These are phyloP conservation scores for Solanum rostratum DNA, from an alignment of 257 asterid genomes.

Conservation along the genomic window DNA sequence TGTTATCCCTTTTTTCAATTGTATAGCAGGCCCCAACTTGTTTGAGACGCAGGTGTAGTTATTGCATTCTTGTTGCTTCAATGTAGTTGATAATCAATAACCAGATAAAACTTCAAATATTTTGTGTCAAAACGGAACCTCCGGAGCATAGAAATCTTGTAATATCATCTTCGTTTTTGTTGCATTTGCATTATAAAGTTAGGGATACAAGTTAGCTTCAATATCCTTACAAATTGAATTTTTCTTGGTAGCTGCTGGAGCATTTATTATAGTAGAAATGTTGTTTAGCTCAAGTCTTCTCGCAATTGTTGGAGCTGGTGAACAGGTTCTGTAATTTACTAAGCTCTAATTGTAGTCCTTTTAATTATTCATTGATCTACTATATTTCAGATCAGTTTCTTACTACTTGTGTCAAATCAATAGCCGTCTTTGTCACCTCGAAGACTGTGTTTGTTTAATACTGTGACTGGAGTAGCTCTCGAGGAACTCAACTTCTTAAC, in stretches of 20 bases:
- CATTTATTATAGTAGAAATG: constrained; percentile 78
- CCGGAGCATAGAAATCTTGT: neutral
- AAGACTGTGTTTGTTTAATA: constrained; percentile 75
- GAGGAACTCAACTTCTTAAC: constrained; percentile 84
- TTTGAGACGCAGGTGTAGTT: neutral
- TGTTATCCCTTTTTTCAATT: neutral
- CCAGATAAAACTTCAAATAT: neutral
- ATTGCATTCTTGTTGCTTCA: neutral
- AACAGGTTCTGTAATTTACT: constrained; percentile 45
- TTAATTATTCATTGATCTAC: neutral
- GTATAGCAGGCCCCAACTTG: neutral
- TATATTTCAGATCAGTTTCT: neutral
- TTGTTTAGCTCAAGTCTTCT: constrained; percentile 73
- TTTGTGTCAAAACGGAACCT: neutral
- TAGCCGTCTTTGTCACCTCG: constrained; percentile 91
- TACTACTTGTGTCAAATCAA: constrained; percentile 15
- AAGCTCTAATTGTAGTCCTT: neutral
- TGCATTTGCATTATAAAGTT: neutral
- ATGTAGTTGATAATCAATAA: neutral
- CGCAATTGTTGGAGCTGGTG: constrained; percentile 93
- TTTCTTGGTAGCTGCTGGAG: constrained; percentile 58
- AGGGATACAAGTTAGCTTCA: neutral
- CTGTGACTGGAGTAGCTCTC: constrained; percentile 53
- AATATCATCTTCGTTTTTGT: neutral
- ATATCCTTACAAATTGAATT: neutral